Base-by-base conservation (phyloP, 768 basidiomycete species). In the Russula abietina region DNA sequence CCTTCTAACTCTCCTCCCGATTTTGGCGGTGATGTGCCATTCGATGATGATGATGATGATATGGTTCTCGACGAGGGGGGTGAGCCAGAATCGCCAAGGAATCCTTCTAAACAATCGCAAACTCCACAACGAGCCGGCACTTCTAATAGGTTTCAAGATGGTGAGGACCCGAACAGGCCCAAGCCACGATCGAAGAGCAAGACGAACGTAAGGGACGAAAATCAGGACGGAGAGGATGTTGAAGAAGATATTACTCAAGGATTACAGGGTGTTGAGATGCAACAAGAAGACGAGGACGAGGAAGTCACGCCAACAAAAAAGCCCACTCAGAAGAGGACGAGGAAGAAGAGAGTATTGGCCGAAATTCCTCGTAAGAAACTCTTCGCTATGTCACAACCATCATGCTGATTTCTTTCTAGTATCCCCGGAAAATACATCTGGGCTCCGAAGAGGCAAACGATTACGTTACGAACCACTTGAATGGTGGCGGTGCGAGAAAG, bases 401-500 rank as follows among this genome's bases (percentile, higher is more conserved):
- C 26, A 19, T 19, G 17, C 49, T 64, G 28, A 60, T 30, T 36
- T 32, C 28, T 26, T 41, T 2, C 38, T 55, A 71, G 72, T 71
- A 46, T 63, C 71, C 3, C 72, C 71, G 14, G 72, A 70, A 17
- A 68, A 76, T 26, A 68, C 69, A 36, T 65, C 71, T 33, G 87
- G 86, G 26, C 76, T 89, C 2, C 86, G 93, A 19, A 85, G 88
- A 55, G 87, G 91, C 33, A 76, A 76, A 53, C 85, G 95, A 26
- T 77, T 81, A 57, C 83, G 84, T 36, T 85, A 83, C 68, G 75
- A 76, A 54, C 96, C 95, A 4, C 77, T 98, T 39, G 89, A 91
- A 45, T 96, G 81, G 78, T 98, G 96, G 96, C 83, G 93, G n/a
- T 84, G 85, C 67, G 96, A 98, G 75, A 87, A 85, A 65, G 82